phyloP scores from a whole-genome alignment of 2,329 filamentous ascomycete species.

The Colletotrichum endophyticum region DNA sequence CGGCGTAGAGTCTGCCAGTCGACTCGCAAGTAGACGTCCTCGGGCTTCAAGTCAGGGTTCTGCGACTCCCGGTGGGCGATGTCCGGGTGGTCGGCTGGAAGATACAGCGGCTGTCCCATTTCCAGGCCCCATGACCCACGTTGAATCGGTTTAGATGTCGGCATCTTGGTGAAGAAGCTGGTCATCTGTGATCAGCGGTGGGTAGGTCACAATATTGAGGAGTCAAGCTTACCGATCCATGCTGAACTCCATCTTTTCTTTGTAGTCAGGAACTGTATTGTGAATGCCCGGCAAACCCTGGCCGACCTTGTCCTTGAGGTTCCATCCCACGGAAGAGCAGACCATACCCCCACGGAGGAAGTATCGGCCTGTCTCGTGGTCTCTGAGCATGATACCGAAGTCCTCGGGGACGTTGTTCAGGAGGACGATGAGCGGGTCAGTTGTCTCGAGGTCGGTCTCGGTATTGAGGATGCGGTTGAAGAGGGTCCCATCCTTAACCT shows the following conservation, averaged over 20 bases:
- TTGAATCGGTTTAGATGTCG: conserved; percentile 77
- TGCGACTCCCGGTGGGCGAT: conserved; percentile 65
- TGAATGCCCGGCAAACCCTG: conserved; percentile 75
- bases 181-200: not conserved
- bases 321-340: conserved; percentile 84
- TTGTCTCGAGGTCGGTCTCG: conserved; percentile 62
- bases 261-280: conserved; percentile 77
- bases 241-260: conserved; percentile 85
- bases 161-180: conserved; percentile 83
- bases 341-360: conserved; percentile 77
- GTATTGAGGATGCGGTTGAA: conserved; percentile 72
- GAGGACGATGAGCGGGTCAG: conserved; percentile 71
- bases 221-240: conserved; percentile 72
- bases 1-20: conserved; percentile 89
- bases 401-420: conserved; percentile 84
- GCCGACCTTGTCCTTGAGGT: conserved; percentile 75
- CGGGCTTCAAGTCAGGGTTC: conserved; percentile 56
- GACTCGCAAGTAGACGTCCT: conserved; percentile 73
- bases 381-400: conserved; percentile 77
- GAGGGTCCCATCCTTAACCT: conserved; percentile 62
- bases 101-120: conserved; percentile 75
- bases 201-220: too few relatives aligned
- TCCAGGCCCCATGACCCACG: conserved; percentile 86
- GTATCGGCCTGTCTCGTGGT: conserved; percentile 75
- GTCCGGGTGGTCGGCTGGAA: conserved; percentile 72